These are phyloP conservation scores for Aphanocladium album DNA, from an alignment of 2,329 filamentous ascomycete species.

Conservation along the genomic window DNA sequence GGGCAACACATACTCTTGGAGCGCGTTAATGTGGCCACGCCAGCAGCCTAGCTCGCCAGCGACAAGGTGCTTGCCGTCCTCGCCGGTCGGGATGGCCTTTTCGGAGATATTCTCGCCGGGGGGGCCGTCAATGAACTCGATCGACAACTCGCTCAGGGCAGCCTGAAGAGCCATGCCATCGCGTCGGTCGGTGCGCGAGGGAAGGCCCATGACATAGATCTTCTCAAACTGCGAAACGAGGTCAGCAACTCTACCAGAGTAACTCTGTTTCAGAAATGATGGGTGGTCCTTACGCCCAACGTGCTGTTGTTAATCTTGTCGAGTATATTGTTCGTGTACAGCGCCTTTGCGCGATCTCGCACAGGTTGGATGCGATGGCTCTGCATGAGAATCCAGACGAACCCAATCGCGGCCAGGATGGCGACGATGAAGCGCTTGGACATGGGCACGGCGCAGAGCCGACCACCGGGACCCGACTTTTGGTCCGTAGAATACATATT, in stretches of 20 bases:
- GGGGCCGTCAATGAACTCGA: conserved; percentile 43
- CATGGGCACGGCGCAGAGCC: neutral
- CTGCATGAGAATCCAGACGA: conserved; percentile 8
- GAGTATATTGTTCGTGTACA: conserved; percentile 6
- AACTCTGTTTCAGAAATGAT: neutral
- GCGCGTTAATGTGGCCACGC: conserved; percentile 33
- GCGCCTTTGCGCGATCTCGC: neutral
- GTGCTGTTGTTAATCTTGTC: conserved; percentile 12
- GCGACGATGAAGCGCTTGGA: conserved; percentile 9
- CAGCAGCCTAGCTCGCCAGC: conserved; percentile 22
- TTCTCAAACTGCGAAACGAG: conserved; percentile 15
- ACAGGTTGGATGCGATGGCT: conserved; percentile 10
- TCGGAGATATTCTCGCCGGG: conserved; percentile 32
- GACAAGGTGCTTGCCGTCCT: conserved; percentile 7
- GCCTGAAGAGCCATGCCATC: conserved; percentile 44
- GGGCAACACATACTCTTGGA: conserved; percentile 22
- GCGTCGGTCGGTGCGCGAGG: conserved; percentile 43
- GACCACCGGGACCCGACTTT: neutral
- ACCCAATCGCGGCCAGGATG: neutral
- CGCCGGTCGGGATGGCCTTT: conserved; percentile 25
- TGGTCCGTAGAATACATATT: neutral
- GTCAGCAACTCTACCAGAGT: neutral
- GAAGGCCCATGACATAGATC: conserved; percentile 44
- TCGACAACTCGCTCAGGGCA: conserved; percentile 36
- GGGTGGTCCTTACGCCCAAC: neutral